A percentile compares a stretch with the other conserved stretches of the same genome.
phyloP scores from a whole-genome alignment of 2,329 filamentous ascomycete genomes.

The Teratosphaeria gauchensis region DNA sequence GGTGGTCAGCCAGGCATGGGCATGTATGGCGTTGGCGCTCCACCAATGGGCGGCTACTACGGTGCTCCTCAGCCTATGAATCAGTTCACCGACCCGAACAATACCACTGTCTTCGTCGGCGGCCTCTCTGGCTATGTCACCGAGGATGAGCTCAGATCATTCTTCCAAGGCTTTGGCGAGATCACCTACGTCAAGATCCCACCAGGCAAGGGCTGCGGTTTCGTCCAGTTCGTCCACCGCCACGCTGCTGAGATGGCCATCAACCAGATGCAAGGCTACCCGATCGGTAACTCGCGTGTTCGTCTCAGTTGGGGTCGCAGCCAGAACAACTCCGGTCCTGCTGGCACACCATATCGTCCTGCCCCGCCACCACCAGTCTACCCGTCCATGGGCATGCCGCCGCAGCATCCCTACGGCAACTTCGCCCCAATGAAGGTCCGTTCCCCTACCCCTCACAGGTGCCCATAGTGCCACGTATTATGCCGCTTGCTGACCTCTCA shows the following conservation, averaged over 20 bases:
- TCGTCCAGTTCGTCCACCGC: constrained; percentile 97
- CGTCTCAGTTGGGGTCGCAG: constrained; percentile 95
- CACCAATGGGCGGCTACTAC: constrained; percentile 55
- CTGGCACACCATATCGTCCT: constrained; percentile 92
- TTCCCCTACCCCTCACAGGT: neutral
- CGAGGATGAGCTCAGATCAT: constrained; percentile 97
- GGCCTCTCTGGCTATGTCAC: constrained; percentile 96
- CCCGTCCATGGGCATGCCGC: constrained; percentile 54
- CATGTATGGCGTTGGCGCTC: constrained; percentile 62
- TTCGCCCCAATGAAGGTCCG: constrained; percentile 59
- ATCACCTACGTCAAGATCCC: constrained; percentile 99
- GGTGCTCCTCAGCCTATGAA: constrained; percentile 80
- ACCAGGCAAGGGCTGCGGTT: constrained; percentile 96
- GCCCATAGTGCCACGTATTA: neutral
- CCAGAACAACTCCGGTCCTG: constrained; percentile 96
- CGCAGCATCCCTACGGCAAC: constrained; percentile 53
- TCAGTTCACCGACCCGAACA: constrained; percentile 99
- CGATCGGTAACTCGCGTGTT: constrained; percentile 96
- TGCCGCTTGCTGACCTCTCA: constrained; percentile 4
- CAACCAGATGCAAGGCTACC: constrained; percentile 99
- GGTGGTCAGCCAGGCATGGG: constrained; percentile 37
- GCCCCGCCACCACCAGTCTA: constrained; percentile 73
- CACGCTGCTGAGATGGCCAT: constrained; percentile 99
- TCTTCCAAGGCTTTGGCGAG: constrained; percentile 99
- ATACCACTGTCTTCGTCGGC: constrained; percentile 97